Base-by-base conservation (phyloP, 805 yeast species). In the Isabelozyma pseudorhagii region DNA sequence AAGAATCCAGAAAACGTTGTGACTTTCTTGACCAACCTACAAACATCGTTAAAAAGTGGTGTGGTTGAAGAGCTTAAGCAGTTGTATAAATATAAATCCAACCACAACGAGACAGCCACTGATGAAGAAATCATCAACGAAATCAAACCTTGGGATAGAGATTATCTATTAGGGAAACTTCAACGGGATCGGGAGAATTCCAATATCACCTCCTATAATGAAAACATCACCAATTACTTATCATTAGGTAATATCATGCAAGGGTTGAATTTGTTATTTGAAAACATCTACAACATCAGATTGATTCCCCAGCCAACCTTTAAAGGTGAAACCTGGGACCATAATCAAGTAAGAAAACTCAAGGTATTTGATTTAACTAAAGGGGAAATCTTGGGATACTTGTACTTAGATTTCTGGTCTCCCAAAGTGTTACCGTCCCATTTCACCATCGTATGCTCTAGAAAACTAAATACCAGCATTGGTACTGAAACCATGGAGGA, bases 381-480 rank as follows among this genome's bases (percentile, higher is more conserved):
- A 0, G 78, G 82, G 34, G 60, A 61, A 47, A 87, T 84, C 0
- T 62, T 84, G 27, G 99, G 98, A 1, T 81, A 86, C 45, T 82
- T 94, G 25, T 94, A 94, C 63, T 80, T 96, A 57, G 99, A 94
- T 64, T 74, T 94, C 46, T 89, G 93, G 74, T 85, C 87, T 54
- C 77, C 96, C 47, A 77, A 75, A 8, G 84, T 89, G 1, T 83
- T 86, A 50, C 97, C 99, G 1, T 96, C 98, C 0, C 99, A 94
- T 68, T 94, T 89, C 69, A 94, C 98, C 0, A 89, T 94, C 7
- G 90, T 94, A 53, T 94, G 98, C 60, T 89, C 97, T n/a, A 79
- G 98, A 56, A 81, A 83, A 59, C 79, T 90, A 13, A 83, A 84
- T 58, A 75, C 78, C 0, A 78, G 77, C 47, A 57, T 63, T 69